Conservation (phyloP, 169 alveolate species). For the Plasmodium relictum region DNA sequence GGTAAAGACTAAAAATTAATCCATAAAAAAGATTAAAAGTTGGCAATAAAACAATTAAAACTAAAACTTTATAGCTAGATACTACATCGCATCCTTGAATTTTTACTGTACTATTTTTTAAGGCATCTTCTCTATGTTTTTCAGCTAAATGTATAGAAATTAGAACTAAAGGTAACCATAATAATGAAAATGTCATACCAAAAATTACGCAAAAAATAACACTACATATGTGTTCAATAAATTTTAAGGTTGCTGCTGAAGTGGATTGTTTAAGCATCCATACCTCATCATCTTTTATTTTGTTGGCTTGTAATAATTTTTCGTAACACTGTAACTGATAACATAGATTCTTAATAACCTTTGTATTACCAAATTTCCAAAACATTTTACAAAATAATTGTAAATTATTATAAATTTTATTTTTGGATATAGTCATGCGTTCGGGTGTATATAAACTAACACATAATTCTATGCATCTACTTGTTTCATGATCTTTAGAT, state of each 20-base stretch:
- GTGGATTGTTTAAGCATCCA: slow-evolving; percentile 93
- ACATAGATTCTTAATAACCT: slow-evolving; percentile 84
- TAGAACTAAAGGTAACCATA: slow-evolving; percentile 91
- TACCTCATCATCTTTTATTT: slow-evolving; percentile 91
- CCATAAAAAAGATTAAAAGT: slow-evolving; percentile 89
- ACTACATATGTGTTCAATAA: slow-evolving; percentile 84
- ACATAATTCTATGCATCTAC: slow-evolving; percentile 86
- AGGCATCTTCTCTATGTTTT: slow-evolving; percentile 87
- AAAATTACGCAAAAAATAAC: slow-evolving; percentile 81
- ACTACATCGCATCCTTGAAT: slow-evolving; percentile 92
- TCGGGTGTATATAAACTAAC: slow-evolving; percentile 92
- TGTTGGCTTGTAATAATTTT: slow-evolving; percentile 82
- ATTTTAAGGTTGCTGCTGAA: slow-evolving; percentile 88
- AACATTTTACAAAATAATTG: slow-evolving; percentile 87
- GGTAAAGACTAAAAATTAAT: slow-evolving; percentile 83
- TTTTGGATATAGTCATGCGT: slow-evolving; percentile 87
- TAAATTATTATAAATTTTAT: slow-evolving; percentile 86
- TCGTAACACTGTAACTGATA: slow-evolving; percentile 87
- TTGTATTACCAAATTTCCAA: slow-evolving; percentile 87
- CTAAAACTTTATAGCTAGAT: slow-evolving; percentile 92
- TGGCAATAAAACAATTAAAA: slow-evolving; percentile 89
- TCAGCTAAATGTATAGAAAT: slow-evolving; percentile 90
- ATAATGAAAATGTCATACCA: slow-evolving; percentile 90
- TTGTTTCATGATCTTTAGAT: slow-evolving; percentile 86
- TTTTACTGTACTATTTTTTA: slow-evolving; percentile 88